Base-by-base conservation (phyloP, 169 alveolate genomes). In the Plasmodium chabaudi region DNA sequence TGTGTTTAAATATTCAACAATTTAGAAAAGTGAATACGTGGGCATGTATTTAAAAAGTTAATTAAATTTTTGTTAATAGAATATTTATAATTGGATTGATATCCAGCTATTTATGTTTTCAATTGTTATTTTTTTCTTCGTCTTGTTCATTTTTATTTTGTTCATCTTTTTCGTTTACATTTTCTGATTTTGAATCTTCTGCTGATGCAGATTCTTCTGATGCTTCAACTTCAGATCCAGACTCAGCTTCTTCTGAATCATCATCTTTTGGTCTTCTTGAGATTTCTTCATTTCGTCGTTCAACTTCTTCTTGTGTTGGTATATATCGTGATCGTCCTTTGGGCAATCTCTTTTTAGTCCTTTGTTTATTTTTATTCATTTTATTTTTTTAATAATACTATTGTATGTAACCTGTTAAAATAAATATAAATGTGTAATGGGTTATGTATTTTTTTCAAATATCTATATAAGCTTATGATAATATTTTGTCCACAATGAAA, bases 251-350 rank as follows among this genome's bases (percentile, higher is more conserved):
- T 2, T 47, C 71, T 7, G 74, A 51, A 10, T 60, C 60, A 5
- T 60, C 88, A 44, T 53, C 46, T 23, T 60, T 51, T 74, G 27
- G 63, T 27, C 61, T 74, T 47, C 88, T 74, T 19, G 72, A 17
- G 61, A 74, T 74, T 74, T 74, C 88, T 12, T 67, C 88, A 55
- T 74, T 74, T 61, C 88, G 60, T 74, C 72, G 47, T 74, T 74
- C 88, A 25, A 74, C 88, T 46, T 74, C 88, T 60, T 74, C 88
- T 46, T 74, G 88, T 25, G 88, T 74, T 27, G 88, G 88, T 6
- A 74, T 61, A 39, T 74, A 74, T 74, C 88, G 60, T 47, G 60
- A 25, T 27, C 61, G 46, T 2, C 88, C 88, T 53, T 74, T 74
- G 51, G 88, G 88, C 13, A 74, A 53, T 51, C 46, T 74, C 49